A percentile compares a stretch with the other conserved stretches of the same genome.
These are phyloP conservation scores for Saccharata proteae DNA, from an alignment of 2,329 filamentous ascomycete genomes.

Conservation along the genomic window DNA sequence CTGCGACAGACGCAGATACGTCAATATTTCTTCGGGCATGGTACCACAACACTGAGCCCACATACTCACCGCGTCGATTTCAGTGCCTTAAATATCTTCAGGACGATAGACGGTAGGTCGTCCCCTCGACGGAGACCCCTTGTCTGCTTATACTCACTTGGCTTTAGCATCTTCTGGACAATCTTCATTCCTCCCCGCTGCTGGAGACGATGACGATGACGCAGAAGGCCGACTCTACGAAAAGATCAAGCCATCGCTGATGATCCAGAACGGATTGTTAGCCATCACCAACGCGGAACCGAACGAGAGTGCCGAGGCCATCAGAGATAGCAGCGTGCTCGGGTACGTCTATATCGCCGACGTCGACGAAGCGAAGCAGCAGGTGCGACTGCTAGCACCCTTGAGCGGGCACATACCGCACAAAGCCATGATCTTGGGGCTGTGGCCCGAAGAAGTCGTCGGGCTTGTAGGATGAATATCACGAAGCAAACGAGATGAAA, in stretches of 20 bases:
- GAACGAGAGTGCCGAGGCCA: slow-evolving; percentile 56
- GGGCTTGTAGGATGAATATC: slow-evolving; percentile 58
- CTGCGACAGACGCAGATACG: slow-evolving; percentile 66
- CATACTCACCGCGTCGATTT: slow-evolving; percentile 79
- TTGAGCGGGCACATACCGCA: slow-evolving; percentile 71
- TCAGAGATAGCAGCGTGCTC: slow-evolving; percentile 73
- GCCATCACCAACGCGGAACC: slow-evolving; percentile 70
- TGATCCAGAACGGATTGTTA: slow-evolving; percentile 69
- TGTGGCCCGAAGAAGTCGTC: slow-evolving; percentile 75
- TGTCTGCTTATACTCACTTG: background rate
- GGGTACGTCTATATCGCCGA: slow-evolving; percentile 90
- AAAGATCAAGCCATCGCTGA: slow-evolving; percentile 50
- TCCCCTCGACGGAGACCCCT: background rate
- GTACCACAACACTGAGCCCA: slow-evolving; percentile 64
- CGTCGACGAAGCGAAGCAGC: slow-evolving; percentile 73
- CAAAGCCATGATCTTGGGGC: slow-evolving; percentile 70
- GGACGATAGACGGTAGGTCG: slow-evolving; percentile 47
- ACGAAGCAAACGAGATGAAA: too few species aligned
- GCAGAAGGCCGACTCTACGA: slow-evolving; percentile 39
- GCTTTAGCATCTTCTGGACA: slow-evolving; percentile 2
- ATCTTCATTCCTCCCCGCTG: slow-evolving; percentile 25
- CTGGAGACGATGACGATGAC: slow-evolving; percentile 37
- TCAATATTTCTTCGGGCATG: slow-evolving; percentile 88
- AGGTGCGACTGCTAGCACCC: slow-evolving; percentile 71
- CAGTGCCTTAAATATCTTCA: slow-evolving; percentile 61